Conservation (phyloP, 1,284 basidiomycete genomes). For the Pseudozyma hubeiensis region DNA sequence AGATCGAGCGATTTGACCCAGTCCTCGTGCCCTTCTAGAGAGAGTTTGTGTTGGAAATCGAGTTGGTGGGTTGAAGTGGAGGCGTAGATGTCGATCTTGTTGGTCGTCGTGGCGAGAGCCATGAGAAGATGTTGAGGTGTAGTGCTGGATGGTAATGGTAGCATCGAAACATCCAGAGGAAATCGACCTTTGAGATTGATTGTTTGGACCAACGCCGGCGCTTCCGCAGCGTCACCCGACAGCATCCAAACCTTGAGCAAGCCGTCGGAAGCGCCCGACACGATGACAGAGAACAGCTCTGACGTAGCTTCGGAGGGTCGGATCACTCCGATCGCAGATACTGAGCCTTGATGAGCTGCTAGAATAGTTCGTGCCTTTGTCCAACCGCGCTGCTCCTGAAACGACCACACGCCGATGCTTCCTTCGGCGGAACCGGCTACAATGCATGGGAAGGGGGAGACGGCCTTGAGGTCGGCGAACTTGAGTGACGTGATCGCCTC, state of each 20-base stretch:
- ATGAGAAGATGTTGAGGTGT: constrained; percentile 30
- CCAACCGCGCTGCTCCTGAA: constrained; percentile 11
- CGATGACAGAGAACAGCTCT: constrained; percentile 24
- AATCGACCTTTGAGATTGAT: constrained; percentile 53
- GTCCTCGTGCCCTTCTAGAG: constrained; percentile 64
- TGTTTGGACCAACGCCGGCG: constrained; percentile 35
- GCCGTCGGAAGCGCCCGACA: constrained; percentile 59
- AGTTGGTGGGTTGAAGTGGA: constrained; percentile 12
- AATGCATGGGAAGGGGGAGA: constrained; percentile 19
- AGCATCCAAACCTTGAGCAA: constrained; percentile 53
- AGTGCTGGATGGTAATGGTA: constrained; percentile 30
- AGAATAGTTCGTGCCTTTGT: constrained; percentile 11
- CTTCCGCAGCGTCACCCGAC: constrained; percentile 5
- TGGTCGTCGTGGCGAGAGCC: constrained; percentile 61
- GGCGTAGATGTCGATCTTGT: constrained; percentile 54
- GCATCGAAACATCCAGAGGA: constrained; percentile 61
- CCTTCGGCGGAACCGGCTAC: constrained; percentile 53
- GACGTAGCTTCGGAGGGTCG: constrained; percentile 14
- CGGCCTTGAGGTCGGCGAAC: constrained; percentile 13
- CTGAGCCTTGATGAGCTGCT: constrained; percentile 46
- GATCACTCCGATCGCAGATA: constrained; percentile 55
- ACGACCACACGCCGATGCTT: constrained; percentile 41
- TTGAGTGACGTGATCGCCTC: constrained; percentile 54
- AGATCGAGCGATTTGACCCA: constrained; percentile 67
- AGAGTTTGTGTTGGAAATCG: constrained; percentile 43